phyloP scores from a whole-genome alignment of 352 stramenopile genomes.

The Globisporangium canariense region DNA sequence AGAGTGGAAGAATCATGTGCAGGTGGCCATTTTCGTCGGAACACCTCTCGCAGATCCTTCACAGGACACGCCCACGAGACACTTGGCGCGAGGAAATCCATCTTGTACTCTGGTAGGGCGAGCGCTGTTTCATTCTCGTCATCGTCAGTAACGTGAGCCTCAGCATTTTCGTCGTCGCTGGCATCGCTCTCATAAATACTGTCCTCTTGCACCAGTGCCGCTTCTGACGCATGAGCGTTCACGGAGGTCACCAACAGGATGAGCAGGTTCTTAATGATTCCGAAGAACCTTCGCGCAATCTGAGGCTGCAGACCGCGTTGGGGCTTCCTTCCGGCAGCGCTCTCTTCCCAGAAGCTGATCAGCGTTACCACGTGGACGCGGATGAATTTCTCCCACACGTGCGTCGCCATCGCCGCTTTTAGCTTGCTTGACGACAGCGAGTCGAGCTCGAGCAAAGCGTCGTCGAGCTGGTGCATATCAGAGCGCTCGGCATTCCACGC shows the following conservation, averaged over 20 bases:
- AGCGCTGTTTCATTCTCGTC: constrained; percentile 18
- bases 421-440: constrained; percentile 33
- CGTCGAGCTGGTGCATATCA: constrained; percentile 81
- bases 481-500: constrained; percentile 82
- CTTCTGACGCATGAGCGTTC: constrained; percentile 15
- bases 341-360: constrained; percentile 83
- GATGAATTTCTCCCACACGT: constrained; percentile 84
- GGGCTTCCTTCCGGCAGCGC: constrained; percentile 53
- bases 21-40: constrained; percentile 55
- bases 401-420: constrained; percentile 56
- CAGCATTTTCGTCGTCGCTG: constrained; percentile 17
- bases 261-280: constrained; percentile 67
- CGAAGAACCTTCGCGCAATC: constrained; percentile 72
- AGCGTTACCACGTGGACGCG: constrained; percentile 77
- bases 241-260: constrained; percentile 35
- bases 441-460: constrained; percentile 66
- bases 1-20: constrained; percentile 43
- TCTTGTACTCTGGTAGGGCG: constrained; percentile 26
- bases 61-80: constrained; percentile 48
- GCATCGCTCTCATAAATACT: constrained; percentile 11
- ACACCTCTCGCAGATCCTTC: constrained; percentile 43
- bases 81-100: constrained; percentile 41
- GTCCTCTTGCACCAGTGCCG: not conserved
- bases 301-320: constrained; percentile 73
- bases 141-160: constrained; percentile 10